Conservation (phyloP, 208 protist genomes). For the Phytomonas sp. region DNA sequence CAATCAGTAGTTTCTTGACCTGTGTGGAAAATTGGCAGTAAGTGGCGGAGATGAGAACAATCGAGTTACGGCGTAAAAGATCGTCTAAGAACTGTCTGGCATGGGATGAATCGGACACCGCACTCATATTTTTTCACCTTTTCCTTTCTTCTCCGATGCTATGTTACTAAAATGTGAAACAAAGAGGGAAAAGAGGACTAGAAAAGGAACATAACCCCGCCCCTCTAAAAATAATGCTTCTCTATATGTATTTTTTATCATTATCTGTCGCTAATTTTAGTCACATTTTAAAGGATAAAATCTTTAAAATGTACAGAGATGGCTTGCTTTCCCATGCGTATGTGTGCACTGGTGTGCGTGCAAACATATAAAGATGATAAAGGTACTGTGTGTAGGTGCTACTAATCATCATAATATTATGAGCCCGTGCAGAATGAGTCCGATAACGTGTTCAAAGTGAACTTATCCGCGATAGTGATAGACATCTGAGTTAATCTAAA, state of each 20-base stretch:
- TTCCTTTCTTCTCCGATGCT: background rate
- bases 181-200: background rate
- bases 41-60: slow-evolving; percentile 82
- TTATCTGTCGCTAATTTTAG: slow-evolving; percentile 14
- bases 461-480: slow-evolving; percentile 46
- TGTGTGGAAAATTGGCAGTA: slow-evolving; percentile 84
- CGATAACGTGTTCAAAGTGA: slow-evolving; percentile 55
- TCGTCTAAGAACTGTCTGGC: slow-evolving; percentile 73
- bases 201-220: background rate
- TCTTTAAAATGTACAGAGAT: background rate
- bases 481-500: slow-evolving; percentile 48
- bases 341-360: background rate
- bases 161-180: background rate
- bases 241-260: background rate
- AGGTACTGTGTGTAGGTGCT: background rate
- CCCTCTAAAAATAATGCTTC: background rate
- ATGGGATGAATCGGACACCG: slow-evolving; percentile 39
- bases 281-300: background rate
- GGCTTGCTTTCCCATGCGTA: background rate
- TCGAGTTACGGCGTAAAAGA: slow-evolving; percentile 66
- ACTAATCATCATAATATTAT: slow-evolving; percentile 33
- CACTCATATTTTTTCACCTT: slow-evolving; percentile 5
- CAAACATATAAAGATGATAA: background rate
- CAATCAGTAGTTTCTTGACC: slow-evolving; percentile 76
- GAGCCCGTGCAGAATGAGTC: slow-evolving; percentile 25